Evolutionary conservation across 1,139 yeast species (phyloP).

Genomic region (Scheffersomyces parashehatae): DNA sequence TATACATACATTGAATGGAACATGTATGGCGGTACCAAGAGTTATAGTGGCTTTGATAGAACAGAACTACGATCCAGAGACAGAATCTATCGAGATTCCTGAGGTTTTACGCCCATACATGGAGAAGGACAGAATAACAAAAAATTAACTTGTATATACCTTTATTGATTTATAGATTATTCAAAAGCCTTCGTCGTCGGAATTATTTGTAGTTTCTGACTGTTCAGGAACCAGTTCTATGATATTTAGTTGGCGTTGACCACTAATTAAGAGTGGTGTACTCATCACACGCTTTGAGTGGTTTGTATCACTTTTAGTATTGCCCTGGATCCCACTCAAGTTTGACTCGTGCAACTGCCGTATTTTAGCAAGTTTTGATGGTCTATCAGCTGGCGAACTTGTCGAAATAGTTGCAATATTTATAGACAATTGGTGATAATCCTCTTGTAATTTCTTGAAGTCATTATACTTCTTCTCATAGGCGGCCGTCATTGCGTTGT

Average conservation of each 20-base stretch:
- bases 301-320: too few species aligned
- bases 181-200: conserved; percentile 21
- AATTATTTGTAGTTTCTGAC: conserved; percentile 15
- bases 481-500: conserved; percentile 20
- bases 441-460: conserved; percentile 22
- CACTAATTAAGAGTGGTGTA: conserved; percentile 21
- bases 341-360: conserved; percentile 31
- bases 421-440: conserved; percentile 23
- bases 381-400: conserved; percentile 6
- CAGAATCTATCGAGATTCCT: conserved; percentile 65
- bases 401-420: conserved; percentile 5
- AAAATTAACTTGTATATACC: conserved; percentile 2
- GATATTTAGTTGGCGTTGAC: background rate
- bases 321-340: conserved; percentile 19
- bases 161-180: background rate
- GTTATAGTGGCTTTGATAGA: conserved; percentile 86
- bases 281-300: conserved; percentile 31
- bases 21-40: conserved; percentile 95
- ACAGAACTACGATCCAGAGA: conserved; percentile 67
- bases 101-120: conserved; percentile 63
- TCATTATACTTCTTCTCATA: conserved; percentile 30
- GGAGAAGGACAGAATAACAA: conserved; percentile 50
- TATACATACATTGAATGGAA: conserved; percentile 89
- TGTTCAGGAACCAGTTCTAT: conserved; percentile 6
- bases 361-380: conserved; percentile 22